Conservation (phyloP, 2,329 filamentous ascomycete genomes). For the Pleoardoris graminearum region DNA sequence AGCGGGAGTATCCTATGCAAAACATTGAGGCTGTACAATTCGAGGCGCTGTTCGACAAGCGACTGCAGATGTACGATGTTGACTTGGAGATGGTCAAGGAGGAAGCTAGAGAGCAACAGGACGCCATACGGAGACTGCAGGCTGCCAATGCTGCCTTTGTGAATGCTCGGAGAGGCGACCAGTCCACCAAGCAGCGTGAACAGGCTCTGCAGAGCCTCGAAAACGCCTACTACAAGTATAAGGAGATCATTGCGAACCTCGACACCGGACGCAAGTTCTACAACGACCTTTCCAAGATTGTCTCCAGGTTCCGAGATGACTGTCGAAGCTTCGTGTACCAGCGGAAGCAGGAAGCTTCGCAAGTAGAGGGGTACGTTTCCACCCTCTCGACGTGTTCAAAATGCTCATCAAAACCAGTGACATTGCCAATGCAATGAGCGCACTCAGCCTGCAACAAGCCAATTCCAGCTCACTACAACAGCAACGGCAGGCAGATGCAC, state of each 20-base stretch:
- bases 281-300: slow-evolving; percentile 89
- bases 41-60: slow-evolving; percentile 83
- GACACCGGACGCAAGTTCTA: slow-evolving; percentile 95
- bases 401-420: slow-evolving; percentile 48
- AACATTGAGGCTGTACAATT: slow-evolving; percentile 87
- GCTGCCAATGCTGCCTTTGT: slow-evolving; percentile 80
- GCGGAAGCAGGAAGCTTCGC: slow-evolving; percentile 76
- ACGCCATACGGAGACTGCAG: slow-evolving; percentile 68
- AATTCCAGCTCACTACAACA: slow-evolving; percentile 49
- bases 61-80: slow-evolving; percentile 78
- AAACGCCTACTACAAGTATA: slow-evolving; percentile 92
- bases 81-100: slow-evolving; percentile 72
- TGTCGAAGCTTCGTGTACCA: slow-evolving; percentile 77
- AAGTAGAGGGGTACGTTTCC: slow-evolving; percentile 73
- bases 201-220: slow-evolving; percentile 84
- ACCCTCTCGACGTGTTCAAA: no score
- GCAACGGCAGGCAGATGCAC: slow-evolving; percentile 54
- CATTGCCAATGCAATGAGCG: slow-evolving; percentile 63
- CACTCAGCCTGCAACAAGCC: slow-evolving; percentile 56
- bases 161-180: slow-evolving; percentile 68
- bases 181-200: slow-evolving; percentile 74
- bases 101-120: slow-evolving; percentile 76
- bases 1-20: slow-evolving; percentile 83
- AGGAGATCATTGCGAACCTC: slow-evolving; percentile 89
- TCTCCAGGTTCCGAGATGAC: slow-evolving; percentile 81